These are phyloP conservation scores for Cadophora gregata DNA, from an alignment of 2,329 filamentous ascomycete species.

Conservation along the genomic window DNA sequence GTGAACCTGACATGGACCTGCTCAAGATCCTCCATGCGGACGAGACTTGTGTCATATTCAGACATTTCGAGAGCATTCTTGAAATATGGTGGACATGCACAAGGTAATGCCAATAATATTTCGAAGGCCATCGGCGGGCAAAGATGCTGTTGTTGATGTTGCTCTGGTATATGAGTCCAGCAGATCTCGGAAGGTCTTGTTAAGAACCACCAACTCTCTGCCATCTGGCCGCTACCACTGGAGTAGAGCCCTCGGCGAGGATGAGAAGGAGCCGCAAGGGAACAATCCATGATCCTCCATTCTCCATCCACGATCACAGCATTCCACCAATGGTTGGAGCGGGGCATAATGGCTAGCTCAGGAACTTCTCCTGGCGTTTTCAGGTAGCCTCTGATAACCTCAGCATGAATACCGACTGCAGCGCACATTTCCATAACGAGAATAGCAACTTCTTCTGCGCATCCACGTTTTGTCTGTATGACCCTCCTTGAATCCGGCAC, in stretches of 20 bases:
- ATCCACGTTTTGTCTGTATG: constrained; percentile 82
- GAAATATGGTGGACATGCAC: constrained; percentile 88
- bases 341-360: constrained; percentile 82
- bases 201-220: constrained; percentile 95
- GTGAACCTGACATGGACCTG: constrained; percentile 89
- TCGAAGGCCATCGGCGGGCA: constrained; percentile 88
- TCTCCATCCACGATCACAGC: constrained; percentile 90
- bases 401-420: constrained; percentile 85
- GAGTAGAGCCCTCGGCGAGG: constrained; percentile 81
- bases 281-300: constrained; percentile 97
- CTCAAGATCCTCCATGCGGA: constrained; percentile 88
- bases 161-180: constrained; percentile 92
- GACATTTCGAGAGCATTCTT: constrained; percentile 78
- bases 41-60: constrained; percentile 88
- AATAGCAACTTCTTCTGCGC: constrained; percentile 86
- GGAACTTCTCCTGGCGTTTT: constrained; percentile 86
- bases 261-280: constrained; percentile 88
- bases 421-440: constrained; percentile 93
- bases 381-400: constrained; percentile 87
- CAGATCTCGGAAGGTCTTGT: constrained; percentile 85
- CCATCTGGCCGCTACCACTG: constrained; percentile 68
- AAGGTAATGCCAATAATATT: constrained; percentile 83
- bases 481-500: constrained; percentile 82
- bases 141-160: constrained; percentile 89
- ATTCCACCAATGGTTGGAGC: constrained; percentile 98